Evolutionary conservation across 2,329 filamentous ascomycete species (phyloP), one percentile per base, ranked within the genome.

Genomic region (Plectosphaerella plurivora): DNA sequence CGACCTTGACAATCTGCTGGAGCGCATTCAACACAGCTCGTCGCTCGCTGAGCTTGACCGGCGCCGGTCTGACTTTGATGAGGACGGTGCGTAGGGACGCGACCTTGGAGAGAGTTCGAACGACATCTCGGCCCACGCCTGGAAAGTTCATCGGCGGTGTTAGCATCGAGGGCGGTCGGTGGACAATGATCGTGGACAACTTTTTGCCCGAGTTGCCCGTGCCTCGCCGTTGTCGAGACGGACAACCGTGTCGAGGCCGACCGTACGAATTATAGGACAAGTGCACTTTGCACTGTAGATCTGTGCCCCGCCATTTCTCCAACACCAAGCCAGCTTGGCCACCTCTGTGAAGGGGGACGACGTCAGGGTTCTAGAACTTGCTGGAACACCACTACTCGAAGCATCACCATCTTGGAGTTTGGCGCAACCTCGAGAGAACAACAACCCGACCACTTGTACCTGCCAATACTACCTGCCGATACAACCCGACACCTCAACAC

Each of bases 11-110:
- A 57, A 76, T 68, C 51, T 71, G 68, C 64, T 81, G 73, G 20
- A 84, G 67, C 25, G 75, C 70, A 44, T 75, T 74, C 35, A 84
- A 66, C 18, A 84, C 70, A 8, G 79, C 78, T 22, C 79, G 77
- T 7, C 81, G 76, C 65, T 84, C 79, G 28, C 73, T 70, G 57
- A 84, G 75, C 46, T 57, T 77, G n/a, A 67, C 60, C 11, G 81
- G 81, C 12, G 73, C 60, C 14, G 81, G 81, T n/a, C 66, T 63
- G 18, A 82, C 79, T 37, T 71, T 72, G 55, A 84, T 59, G 53
- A 76, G 76, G 33, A 83, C 70, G 72, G 67, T 72, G 54, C 57
- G 73, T 11, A 36, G 22, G 2, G 47, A 45, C 12, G 53, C n/a
- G 35, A 53, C 49, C 6, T 39, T 48, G 4, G 55, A 56, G 8